phyloP scores from a whole-genome alignment of 2,329 filamentous ascomycete genomes.

The Orbilia blumenaviensis region DNA sequence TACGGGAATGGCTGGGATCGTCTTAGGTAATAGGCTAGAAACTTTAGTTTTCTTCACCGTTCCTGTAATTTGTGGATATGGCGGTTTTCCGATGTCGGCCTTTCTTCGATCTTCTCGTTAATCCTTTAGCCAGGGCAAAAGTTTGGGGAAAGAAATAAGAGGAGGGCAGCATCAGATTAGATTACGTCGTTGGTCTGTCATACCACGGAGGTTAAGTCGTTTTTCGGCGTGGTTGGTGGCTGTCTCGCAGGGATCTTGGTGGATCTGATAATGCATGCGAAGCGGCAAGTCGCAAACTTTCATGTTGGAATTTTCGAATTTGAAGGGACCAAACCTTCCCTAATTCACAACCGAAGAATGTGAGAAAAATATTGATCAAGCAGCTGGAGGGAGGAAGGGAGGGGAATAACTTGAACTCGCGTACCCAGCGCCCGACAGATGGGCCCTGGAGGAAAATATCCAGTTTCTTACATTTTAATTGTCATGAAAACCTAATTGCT shows the following conservation, averaged over 20 bases:
- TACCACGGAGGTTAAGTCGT: conserved; percentile 5
- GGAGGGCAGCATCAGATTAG: conserved; percentile 33
- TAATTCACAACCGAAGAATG: not conserved
- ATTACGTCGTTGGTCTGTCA: conserved; percentile 52
- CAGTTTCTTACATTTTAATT: not conserved
- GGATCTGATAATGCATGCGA: conserved; percentile 50
- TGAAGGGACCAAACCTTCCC: not conserved
- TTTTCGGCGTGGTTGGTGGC: conserved; percentile 24
- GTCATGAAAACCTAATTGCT: conserved; percentile 5
- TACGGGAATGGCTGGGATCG: not conserved
- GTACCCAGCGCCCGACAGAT: not conserved
- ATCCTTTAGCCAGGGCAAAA: not conserved
- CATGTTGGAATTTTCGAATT: not conserved
- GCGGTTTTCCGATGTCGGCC: conserved; percentile 7
- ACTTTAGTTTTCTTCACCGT: not conserved
- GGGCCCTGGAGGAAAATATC: not conserved
- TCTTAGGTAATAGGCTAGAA: conserved; percentile 8
- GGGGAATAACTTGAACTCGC: not conserved
- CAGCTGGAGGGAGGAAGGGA: no score
- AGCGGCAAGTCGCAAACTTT: conserved; percentile 15
- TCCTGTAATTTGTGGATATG: not conserved
- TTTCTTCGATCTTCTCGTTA: not conserved
- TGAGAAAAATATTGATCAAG: not conserved
- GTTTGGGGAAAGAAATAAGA: not conserved
- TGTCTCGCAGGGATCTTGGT: conserved; percentile 30